These are phyloP conservation scores for Alternaria gansuensis DNA, from an alignment of 2,329 filamentous ascomycete species.

Conservation along the genomic window DNA sequence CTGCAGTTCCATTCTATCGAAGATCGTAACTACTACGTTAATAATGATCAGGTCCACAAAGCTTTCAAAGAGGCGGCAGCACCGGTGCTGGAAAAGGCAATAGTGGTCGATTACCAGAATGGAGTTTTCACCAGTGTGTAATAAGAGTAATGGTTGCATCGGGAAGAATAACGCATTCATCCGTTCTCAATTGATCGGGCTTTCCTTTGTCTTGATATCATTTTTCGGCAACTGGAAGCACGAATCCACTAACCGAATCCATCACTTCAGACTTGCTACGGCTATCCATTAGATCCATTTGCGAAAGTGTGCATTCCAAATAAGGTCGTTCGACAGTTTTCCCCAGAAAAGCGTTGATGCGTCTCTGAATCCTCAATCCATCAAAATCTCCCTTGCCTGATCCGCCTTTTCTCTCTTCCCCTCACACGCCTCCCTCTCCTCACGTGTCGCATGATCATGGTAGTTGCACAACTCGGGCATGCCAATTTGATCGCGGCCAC, in stretches of 20 bases:
- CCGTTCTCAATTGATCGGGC: neutral
- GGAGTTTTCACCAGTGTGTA: constrained; percentile 39
- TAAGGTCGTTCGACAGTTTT: neutral
- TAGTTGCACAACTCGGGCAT: neutral
- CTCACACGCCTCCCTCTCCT: neutral
- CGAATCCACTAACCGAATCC: neutral
- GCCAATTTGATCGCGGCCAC: neutral
- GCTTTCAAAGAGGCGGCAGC: constrained; percentile 50
- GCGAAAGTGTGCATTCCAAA: neutral
- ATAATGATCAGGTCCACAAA: constrained; percentile 53
- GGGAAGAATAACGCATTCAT: neutral
- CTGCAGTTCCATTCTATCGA: constrained; percentile 53
- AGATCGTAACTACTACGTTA: constrained; percentile 57
- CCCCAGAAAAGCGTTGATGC: neutral
- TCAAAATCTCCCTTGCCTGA: neutral
- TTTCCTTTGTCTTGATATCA: neutral
- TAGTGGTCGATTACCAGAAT: constrained; percentile 55
- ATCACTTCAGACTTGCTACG: neutral
- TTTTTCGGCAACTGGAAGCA: neutral
- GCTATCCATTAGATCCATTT: neutral
- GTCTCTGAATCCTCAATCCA: neutral
- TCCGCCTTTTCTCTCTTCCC: neutral
- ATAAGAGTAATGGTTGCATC: neutral
- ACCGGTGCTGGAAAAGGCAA: constrained; percentile 50
- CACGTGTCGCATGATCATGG: neutral